Conservation (phyloP, 192 early-diverging fungal genomes). For the Spizellomyces sp. region DNA sequence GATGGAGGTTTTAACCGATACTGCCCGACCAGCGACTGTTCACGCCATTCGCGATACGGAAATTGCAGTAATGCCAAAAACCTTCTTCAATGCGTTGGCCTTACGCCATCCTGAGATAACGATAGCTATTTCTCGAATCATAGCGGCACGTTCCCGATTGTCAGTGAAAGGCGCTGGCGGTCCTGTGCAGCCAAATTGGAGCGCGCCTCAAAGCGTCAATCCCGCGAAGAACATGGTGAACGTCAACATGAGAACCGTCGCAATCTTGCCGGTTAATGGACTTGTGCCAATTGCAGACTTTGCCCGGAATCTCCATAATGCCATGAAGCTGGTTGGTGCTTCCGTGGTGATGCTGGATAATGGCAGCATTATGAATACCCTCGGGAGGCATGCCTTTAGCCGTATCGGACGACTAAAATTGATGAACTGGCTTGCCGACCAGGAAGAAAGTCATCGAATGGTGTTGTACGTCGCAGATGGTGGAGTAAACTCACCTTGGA, state of each 20-base stretch:
- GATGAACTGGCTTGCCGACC: slow-evolving; percentile 89
- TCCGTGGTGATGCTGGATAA: slow-evolving; percentile 79
- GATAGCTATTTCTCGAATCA: slow-evolving; percentile 85
- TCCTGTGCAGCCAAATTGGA: background rate
- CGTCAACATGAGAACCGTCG: slow-evolving; percentile 92
- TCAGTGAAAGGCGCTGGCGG: slow-evolving; percentile 8
- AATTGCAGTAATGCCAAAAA: slow-evolving; percentile 92
- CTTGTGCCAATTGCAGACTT: slow-evolving; percentile 87
- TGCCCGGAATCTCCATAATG: slow-evolving; percentile 76
- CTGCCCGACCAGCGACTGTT: slow-evolving; percentile 77
- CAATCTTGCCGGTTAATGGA: slow-evolving; percentile 83
- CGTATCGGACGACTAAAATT: slow-evolving; percentile 92
- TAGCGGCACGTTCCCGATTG: slow-evolving; percentile 66
- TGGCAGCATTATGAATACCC: slow-evolving; percentile 71
- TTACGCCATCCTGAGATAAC: slow-evolving; percentile 88
- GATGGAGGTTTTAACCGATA: slow-evolving; percentile 81
- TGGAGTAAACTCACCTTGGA: slow-evolving; percentile 88
- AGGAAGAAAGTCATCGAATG: slow-evolving; percentile 84
- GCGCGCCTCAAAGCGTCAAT: slow-evolving; percentile 1
- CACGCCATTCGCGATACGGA: slow-evolving; percentile 98
- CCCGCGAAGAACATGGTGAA: slow-evolving; percentile 49
- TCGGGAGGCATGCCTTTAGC: slow-evolving; percentile 92
- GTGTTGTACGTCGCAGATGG: slow-evolving; percentile 97
- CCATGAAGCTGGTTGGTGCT: slow-evolving; percentile 71
- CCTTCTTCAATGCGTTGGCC: slow-evolving; percentile 91